Evolutionary conservation across 305 asterid species (phyloP).

Genomic region (Fraxinus nigra): DNA sequence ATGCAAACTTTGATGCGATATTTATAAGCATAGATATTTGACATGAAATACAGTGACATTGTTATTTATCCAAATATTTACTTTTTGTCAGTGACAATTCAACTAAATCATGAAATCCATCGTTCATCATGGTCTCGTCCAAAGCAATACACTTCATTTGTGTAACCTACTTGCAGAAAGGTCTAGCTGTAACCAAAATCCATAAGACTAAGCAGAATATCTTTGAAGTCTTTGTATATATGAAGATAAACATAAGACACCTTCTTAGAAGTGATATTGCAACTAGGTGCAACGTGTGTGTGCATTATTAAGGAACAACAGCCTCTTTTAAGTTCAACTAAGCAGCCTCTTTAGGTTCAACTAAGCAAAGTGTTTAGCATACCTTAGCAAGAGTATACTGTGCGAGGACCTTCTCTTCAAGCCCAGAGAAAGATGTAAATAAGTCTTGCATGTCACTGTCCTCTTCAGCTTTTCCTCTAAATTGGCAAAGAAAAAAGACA

Average conservation of each 20-base stretch:
- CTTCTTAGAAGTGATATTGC: slow-evolving; percentile 1
- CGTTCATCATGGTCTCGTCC: not conserved
- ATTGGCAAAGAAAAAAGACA: slow-evolving; percentile 26
- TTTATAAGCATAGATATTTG: not conserved
- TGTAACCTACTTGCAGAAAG: not conserved
- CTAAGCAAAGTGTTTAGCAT: slow-evolving; percentile 25
- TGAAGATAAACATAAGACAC: not conserved
- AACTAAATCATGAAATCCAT: not conserved
- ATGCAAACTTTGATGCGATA: not conserved
- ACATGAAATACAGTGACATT: not conserved
- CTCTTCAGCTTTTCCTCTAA: slow-evolving; percentile 73
- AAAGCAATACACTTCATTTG: not conserved
- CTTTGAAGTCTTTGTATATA: not conserved
- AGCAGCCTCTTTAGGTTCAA: slow-evolving; percentile 15
- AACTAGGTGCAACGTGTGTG: not conserved
- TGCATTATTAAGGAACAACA: not conserved
- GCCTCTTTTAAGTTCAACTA: slow-evolving; percentile 17
- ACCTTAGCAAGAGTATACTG: slow-evolving; percentile 96
- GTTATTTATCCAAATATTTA: not conserved
- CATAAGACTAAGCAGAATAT: not conserved
- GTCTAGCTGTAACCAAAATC: not conserved
- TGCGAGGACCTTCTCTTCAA: slow-evolving; percentile 93
- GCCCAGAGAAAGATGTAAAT: slow-evolving; percentile 65
- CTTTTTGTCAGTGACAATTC: not conserved
- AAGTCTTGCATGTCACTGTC: slow-evolving; percentile 81